Percentiles rank a stretch among this genome's conserved stretches.
These are phyloP conservation scores for Phragmites australis DNA, from an alignment of 176 grass and related monocot genomes.

Conservation along the genomic window DNA sequence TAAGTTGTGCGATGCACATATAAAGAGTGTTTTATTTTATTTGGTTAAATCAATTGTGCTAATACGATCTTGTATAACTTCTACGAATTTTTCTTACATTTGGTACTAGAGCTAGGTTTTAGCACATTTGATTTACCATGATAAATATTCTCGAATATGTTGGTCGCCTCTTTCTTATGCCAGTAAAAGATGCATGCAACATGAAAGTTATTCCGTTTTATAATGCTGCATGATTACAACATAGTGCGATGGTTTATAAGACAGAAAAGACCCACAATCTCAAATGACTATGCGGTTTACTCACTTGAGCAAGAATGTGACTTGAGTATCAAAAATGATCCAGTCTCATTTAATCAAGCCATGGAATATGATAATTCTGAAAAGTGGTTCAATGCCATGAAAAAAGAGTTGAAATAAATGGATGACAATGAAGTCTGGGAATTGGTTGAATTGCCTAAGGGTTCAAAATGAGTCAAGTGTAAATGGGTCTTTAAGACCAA, in stretches of 20 bases:
- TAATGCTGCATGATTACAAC: no score
- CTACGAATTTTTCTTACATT: no score
- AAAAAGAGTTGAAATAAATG: background rate
- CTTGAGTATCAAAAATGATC: conserved; percentile 10
- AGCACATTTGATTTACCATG: no score
- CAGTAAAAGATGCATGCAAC: no score
- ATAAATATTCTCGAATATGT: no score
- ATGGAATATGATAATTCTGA: background rate
- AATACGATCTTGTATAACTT: no score
- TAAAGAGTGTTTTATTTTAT: no score
- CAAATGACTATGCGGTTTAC: conserved; percentile 21
- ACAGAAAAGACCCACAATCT: background rate
- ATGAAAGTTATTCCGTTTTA: no score
- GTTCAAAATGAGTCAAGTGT: background rate
- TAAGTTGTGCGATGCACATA: no score
- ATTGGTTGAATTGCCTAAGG: background rate
- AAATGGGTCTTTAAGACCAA: background rate
- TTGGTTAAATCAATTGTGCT: no score
- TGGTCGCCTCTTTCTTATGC: no score
- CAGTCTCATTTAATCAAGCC: conserved; percentile 9
- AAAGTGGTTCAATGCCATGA: background rate
- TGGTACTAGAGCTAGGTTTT: no score
- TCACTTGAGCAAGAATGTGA: conserved; percentile 1
- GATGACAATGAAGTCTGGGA: background rate
- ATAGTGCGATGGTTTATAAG: background rate